Percentiles rank a stretch among this genome's conserved stretches.
Conservation (phyloP, 2,329 filamentous ascomycete genomes). For the Diaporthe capsici region DNA sequence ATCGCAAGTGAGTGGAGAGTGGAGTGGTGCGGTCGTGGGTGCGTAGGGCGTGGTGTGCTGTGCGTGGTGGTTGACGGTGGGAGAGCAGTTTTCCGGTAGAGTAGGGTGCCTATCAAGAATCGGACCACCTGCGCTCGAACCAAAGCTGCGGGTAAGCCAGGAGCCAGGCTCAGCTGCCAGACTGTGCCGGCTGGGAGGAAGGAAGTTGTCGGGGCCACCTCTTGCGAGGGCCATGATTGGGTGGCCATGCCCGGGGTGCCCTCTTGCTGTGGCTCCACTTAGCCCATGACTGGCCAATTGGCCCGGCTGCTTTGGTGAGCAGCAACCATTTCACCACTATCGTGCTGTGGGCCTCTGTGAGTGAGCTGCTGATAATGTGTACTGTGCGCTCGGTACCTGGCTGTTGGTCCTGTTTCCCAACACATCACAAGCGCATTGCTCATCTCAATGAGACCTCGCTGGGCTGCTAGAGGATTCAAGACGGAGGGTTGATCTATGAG, state of each 20-base stretch:
- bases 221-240: slow-evolving; percentile 14
- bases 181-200: slow-evolving; percentile 17
- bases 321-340: slow-evolving; percentile 23
- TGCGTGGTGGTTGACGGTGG: slow-evolving; percentile 28
- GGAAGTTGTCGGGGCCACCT: slow-evolving; percentile 27
- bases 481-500: neutral
- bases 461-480: neutral
- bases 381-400: neutral
- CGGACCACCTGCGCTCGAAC: slow-evolving; percentile 29
- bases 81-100: slow-evolving; percentile 32
- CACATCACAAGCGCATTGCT: slow-evolving; percentile 8
- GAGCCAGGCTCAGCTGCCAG: slow-evolving; percentile 18
- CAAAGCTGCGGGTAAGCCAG: slow-evolving; percentile 30
- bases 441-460: neutral
- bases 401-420: neutral
- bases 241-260: neutral
- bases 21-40: slow-evolving; percentile 38
- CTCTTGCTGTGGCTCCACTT: neutral
- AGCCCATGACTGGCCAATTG: slow-evolving; percentile 11
- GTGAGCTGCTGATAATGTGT: neutral
- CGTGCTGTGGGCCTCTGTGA: neutral
- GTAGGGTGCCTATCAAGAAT: slow-evolving; percentile 32
- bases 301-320: slow-evolving; percentile 18
- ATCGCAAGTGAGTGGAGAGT: slow-evolving; percentile 40
- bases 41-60: slow-evolving; percentile 21